Percentiles rank a stretch among this genome's conserved stretches.
Evolutionary conservation across 2,329 filamentous ascomycete species (phyloP).

Genomic region (Ramularia endophylla): DNA sequence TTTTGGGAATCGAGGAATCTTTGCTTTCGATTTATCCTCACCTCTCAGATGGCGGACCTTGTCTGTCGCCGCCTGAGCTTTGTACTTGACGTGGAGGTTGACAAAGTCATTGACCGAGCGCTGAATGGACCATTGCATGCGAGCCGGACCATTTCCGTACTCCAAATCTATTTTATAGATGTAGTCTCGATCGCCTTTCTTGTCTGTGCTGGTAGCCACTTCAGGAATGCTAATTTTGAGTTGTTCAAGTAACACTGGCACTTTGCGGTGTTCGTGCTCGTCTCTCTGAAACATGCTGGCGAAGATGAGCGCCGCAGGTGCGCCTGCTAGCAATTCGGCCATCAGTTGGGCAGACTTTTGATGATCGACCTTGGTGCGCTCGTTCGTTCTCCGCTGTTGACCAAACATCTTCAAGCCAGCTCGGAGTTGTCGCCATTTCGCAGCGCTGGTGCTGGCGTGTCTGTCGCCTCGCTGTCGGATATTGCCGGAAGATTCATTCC

Average conservation of each 20-base stretch:
- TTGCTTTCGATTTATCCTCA: conserved; percentile 61
- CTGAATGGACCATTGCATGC: conserved; percentile 95
- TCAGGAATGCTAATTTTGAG: conserved; percentile 83
- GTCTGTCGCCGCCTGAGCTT: conserved; percentile 75
- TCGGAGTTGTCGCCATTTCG: conserved; percentile 91
- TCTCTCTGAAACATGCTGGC: conserved; percentile 98
- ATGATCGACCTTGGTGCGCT: conserved; percentile 80
- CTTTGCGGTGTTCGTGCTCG: conserved; percentile 89
- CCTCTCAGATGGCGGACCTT: conserved; percentile 67
- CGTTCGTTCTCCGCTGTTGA: conserved; percentile 76
- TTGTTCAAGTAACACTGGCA: conserved; percentile 92
- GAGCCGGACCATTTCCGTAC: conserved; percentile 88
- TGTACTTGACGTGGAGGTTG: conserved; percentile 91
- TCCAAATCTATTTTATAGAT: conserved; percentile 90
- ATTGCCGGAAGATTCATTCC: conserved; percentile 31
- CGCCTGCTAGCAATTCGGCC: conserved; percentile 87
- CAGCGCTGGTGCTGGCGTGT: conserved; percentile 51
- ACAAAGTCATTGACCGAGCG: conserved; percentile 83
- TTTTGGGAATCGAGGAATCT: conserved; percentile 83
- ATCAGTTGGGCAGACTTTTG: conserved; percentile 94
- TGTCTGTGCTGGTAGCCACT: conserved; percentile 62
- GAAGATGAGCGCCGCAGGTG: conserved; percentile 86
- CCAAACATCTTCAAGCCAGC: conserved; percentile 73
- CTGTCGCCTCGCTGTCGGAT: conserved; percentile 42
- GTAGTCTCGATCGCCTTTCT: conserved; percentile 61